Evolutionary conservation across 179 eudicot genomes (phyloP), one percentile per base, ranked within the genome.

Genomic region (Nepenthes alata): DNA sequence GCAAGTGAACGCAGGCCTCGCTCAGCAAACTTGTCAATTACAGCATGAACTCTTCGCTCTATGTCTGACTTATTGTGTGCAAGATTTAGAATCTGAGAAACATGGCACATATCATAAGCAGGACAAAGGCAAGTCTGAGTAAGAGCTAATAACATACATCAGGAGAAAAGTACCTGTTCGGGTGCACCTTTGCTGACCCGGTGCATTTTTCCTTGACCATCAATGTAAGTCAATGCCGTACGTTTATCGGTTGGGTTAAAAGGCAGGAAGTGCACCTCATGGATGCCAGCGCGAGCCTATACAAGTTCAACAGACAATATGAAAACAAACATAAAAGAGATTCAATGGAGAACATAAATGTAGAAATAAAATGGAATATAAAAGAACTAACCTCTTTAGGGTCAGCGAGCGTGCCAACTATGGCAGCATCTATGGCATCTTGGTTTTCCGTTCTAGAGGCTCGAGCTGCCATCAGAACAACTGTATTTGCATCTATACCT

Each of bases 171-270:
- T 81, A 88, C 96, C 96, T 85, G 89, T 69, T 85, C 96, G 0
- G 93, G 93, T 67, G 96, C 96, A 67, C 96, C 96, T 83, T 88
- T 88, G 76, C 93, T 88, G 58, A 81, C 93, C 48, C 89, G 70
- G 47, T 83, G 89, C 96, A 74, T 74, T 70, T 81, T 81, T 15
- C 93, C 87, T 36, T 85, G 78, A 38, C 73, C 50, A 53, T 83
- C 96, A 8, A 83, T 59, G 63, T 88, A 88, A 54, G 96, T 85
- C 67, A 88, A 68, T 53, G 96, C 96, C 14, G 96, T 88, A 51
- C 93, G 71, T 67, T 85, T 88, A 62, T 88, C 93, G 35, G 83
- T 83, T 14, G 93, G 89, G 58, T 88, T 88, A 61, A 88, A 88
- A 14, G 96, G 93, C 47, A 88, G 80, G 67, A 88, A 88, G 61